Conservation (phyloP, 345 rosid species). For the Turnera subulata region DNA sequence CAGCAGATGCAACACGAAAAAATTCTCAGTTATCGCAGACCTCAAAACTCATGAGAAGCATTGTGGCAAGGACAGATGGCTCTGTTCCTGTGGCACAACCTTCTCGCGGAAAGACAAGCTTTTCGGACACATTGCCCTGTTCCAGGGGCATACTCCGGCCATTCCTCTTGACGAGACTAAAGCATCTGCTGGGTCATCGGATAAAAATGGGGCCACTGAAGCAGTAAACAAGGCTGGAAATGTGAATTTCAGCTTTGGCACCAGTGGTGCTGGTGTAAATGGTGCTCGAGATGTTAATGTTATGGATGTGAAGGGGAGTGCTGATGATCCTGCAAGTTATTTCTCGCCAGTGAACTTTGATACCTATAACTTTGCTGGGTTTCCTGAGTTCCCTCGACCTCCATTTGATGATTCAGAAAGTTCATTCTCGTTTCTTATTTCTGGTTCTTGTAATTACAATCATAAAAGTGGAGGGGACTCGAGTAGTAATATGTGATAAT, state of each 20-base stretch:
- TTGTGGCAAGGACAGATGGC: constrained; percentile 96
- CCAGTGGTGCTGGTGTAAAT: constrained; percentile 24
- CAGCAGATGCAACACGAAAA: constrained; percentile 92
- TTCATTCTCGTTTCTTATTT: constrained; percentile 62
- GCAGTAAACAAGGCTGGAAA: constrained; percentile 33
- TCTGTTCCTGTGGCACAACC: constrained; percentile 95
- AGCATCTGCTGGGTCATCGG: constrained; percentile 35
- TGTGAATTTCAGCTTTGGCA: constrained; percentile 34
- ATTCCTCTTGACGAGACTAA: constrained; percentile 71
- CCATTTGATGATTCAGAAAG: constrained; percentile 77
- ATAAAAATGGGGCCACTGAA: constrained; percentile 34
- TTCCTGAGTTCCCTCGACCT: constrained; percentile 74
- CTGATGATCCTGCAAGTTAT: constrained; percentile 48
- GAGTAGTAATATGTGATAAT: constrained; percentile 28
- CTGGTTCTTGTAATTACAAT: constrained; percentile 59
- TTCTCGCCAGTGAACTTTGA: constrained; percentile 77
- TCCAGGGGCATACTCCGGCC: constrained; percentile 98
- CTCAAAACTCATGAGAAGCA: constrained; percentile 98
- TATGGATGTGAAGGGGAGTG: constrained; percentile 47
- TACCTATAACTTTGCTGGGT: constrained; percentile 68
- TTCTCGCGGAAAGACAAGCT: constrained; percentile 98
- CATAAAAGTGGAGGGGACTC: constrained; percentile 50
- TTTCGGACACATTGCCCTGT: constrained; percentile 87
- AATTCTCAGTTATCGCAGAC: constrained; percentile 90
- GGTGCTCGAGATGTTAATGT: constrained; percentile 21